Evolutionary conservation across 495 filamentous ascomycete species (phyloP).

Genomic region (Hypomontagnella monticulosa): DNA sequence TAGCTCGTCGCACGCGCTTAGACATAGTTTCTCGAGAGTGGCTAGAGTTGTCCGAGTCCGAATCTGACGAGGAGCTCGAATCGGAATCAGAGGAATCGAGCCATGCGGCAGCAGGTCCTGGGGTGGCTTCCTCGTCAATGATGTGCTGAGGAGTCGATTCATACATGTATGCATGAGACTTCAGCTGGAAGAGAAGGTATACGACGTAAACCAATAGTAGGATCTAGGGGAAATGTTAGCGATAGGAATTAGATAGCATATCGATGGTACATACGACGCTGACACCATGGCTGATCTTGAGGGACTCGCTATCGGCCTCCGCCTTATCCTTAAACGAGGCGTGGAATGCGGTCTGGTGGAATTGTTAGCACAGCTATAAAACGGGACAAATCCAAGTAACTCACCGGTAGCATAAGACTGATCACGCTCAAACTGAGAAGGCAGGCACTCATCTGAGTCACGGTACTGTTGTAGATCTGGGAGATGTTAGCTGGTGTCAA

Average conservation of each 20-base stretch:
- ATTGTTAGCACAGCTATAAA: constrained; percentile 8
- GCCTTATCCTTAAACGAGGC: constrained; percentile 35
- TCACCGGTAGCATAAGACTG: constrained; percentile 66
- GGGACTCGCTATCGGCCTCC: constrained; percentile 71
- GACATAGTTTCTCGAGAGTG: constrained; percentile 75
- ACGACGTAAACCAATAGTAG: constrained; percentile 84
- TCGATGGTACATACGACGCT: constrained; percentile 71
- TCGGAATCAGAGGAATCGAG: constrained; percentile 76
- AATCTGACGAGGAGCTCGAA: constrained; percentile 67
- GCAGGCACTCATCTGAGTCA: constrained; percentile 95
- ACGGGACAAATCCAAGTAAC: constrained; percentile 3
- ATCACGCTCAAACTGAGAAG: constrained; percentile 88
- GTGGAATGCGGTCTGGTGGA: constrained; percentile 65
- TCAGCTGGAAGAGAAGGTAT: constrained; percentile 90
- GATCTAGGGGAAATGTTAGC: constrained; percentile 56
- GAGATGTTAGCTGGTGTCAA: constrained; percentile 34
- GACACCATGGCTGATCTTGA: constrained; percentile 88
- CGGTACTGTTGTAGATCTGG: constrained; percentile 91
- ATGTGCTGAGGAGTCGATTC: constrained; percentile 88
- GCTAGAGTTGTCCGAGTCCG: constrained; percentile 72
- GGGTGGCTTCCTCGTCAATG: constrained; percentile 87
- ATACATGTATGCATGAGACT: constrained; percentile 91
- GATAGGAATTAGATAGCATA: neutral
- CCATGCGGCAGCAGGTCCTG: constrained; percentile 83
- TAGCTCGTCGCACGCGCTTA: constrained; percentile 75